Percentiles rank a stretch among this genome's conserved stretches.
phyloP scores from a whole-genome alignment of 495 filamentous ascomycete genomes.

The Glonium stellatum region DNA sequence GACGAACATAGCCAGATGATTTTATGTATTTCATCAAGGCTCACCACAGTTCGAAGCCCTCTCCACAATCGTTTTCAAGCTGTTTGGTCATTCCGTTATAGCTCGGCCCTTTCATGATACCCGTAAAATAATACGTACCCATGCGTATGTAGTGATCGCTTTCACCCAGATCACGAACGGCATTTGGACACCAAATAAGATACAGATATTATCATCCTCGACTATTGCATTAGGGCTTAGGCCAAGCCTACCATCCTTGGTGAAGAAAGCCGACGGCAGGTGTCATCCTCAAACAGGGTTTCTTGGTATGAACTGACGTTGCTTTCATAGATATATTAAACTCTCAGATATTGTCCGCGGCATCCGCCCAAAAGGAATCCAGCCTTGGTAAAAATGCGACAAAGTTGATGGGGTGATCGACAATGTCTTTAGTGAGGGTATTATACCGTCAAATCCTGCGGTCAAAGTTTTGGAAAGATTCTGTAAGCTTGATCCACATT shows the following conservation, averaged over 20 bases:
- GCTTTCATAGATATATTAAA: neutral
- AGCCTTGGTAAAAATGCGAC: neutral
- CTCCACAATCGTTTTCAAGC: neutral
- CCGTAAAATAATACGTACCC: constrained; percentile 27
- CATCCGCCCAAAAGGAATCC: neutral
- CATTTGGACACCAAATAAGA: constrained; percentile 31
- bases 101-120: constrained; percentile 5
- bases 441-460: neutral
- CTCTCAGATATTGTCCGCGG: neutral
- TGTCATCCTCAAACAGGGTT: neutral
- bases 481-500: neutral
- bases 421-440: neutral
- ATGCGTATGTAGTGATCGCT: constrained; percentile 20
- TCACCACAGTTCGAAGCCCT: neutral
- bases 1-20: too few species aligned
- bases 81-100: neutral
- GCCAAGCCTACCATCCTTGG: constrained; percentile 16
- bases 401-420: neutral
- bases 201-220: constrained; percentile 29
- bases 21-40: too few species aligned
- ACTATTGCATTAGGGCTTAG: constrained; percentile 22
- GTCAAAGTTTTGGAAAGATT: neutral
- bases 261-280: constrained; percentile 1
- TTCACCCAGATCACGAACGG: constrained; percentile 26
- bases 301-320: neutral